Evolutionary conservation across 176 grass and related monocot species (phyloP).

Genomic region (Carex myosuroides): DNA sequence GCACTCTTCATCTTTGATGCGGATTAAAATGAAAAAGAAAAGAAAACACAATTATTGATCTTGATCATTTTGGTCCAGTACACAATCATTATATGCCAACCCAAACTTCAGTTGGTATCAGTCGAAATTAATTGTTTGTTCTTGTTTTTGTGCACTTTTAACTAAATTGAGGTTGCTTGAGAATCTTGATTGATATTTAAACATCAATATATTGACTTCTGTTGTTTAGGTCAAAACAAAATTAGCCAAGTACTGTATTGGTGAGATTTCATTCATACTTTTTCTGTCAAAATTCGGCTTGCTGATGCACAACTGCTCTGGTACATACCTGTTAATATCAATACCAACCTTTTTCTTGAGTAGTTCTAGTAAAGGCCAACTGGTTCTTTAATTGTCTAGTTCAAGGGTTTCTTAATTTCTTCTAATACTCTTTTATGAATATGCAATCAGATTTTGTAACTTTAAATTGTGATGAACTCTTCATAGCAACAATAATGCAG

Average conservation of each 20-base stretch:
- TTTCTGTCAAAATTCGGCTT: not conserved
- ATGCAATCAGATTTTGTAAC: not conserved
- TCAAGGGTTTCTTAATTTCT: not conserved
- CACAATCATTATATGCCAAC: not conserved
- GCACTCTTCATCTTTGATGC: not conserved
- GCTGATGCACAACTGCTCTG: not conserved
- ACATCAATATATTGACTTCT: not conserved
- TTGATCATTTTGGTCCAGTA: not conserved
- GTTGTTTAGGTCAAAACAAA: not conserved
- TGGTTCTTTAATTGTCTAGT: not conserved
- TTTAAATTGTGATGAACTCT: not conserved
- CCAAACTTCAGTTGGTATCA: not conserved
- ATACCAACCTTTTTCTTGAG: not conserved
- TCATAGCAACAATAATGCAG: constrained; percentile 28
- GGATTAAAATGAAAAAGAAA: not conserved
- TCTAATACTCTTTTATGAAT: not conserved
- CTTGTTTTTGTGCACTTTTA: not conserved
- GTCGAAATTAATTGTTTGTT: not conserved
- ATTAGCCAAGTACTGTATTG: not conserved
- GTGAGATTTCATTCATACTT: not conserved
- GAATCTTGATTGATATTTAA: not conserved
- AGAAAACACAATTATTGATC: not conserved
- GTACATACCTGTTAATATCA: not conserved
- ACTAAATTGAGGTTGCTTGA: not conserved
- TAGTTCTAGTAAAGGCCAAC: not conserved